These are phyloP conservation scores for Astrocystis sublimbata DNA, from an alignment of 495 filamentous ascomycete genomes.

Conservation along the genomic window DNA sequence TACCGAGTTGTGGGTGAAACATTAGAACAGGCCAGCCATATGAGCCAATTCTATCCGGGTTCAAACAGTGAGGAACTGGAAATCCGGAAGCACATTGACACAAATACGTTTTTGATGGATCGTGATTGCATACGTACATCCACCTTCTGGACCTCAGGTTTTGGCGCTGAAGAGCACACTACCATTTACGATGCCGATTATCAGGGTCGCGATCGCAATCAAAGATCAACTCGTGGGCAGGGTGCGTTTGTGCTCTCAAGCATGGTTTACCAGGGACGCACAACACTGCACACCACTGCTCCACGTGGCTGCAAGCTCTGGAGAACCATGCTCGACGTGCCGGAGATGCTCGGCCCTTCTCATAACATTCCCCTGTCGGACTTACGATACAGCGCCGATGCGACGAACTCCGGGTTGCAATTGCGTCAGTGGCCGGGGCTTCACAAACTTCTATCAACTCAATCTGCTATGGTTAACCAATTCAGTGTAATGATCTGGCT, in stretches of 20 bases:
- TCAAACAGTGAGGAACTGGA: background rate
- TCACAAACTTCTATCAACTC: conserved; percentile 32
- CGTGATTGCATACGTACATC: conserved; percentile 52
- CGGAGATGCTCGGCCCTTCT: background rate
- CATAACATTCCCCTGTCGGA: background rate
- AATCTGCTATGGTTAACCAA: conserved; percentile 22
- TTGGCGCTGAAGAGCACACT: conserved; percentile 54
- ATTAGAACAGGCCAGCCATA: conserved; percentile 40
- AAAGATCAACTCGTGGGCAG: conserved; percentile 8
- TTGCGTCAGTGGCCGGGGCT: conserved; percentile 36
- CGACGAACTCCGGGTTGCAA: conserved; percentile 24
- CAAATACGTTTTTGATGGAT: conserved; percentile 14
- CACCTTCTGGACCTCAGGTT: conserved; percentile 48
- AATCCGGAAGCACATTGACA: background rate
- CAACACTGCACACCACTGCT: background rate
- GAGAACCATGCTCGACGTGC: background rate
- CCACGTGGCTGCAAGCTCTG: conserved; percentile 1
- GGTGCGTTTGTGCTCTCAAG: conserved; percentile 16
- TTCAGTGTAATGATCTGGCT: conserved; percentile 51
- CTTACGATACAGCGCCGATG: conserved; percentile 21
- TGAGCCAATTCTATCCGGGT: conserved; percentile 28
- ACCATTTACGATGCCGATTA: conserved; percentile 38
- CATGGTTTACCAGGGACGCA: conserved; percentile 7
- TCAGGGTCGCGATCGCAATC: conserved; percentile 23
- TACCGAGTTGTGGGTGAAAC: conserved; percentile 41